Percentiles rank a stretch among this genome's conserved stretches.
Evolutionary conservation across 768 basidiomycete species (phyloP).

Genomic region (Pisolithus orientalis): DNA sequence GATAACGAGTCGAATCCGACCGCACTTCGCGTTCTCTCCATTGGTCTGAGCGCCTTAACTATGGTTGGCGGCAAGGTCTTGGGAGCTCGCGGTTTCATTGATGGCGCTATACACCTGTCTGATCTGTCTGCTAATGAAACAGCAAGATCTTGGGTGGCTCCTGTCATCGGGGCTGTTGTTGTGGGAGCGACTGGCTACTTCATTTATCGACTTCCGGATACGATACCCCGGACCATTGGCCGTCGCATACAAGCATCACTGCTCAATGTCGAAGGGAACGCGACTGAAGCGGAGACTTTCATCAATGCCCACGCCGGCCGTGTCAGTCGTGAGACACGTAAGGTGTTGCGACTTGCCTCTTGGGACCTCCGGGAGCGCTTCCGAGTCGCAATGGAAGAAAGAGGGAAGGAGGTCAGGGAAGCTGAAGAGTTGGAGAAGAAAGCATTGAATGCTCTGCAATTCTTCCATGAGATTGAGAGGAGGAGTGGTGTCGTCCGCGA

Average conservation of each 20-base stretch:
- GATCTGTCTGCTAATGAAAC: constrained; percentile 79
- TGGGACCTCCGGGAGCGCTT: constrained; percentile 89
- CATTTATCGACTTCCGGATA: constrained; percentile 78
- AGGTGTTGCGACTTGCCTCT: constrained; percentile 83
- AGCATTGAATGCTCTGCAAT: constrained; percentile 64
- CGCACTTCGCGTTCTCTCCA: constrained; percentile 65
- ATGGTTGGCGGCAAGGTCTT: constrained; percentile 84
- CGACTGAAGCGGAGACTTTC: constrained; percentile 51
- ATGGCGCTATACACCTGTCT: constrained; percentile 66
- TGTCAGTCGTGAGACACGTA: constrained; percentile 80
- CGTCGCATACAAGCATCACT: constrained; percentile 71
- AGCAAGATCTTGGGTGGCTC: constrained; percentile 81
- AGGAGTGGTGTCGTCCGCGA: constrained; percentile 37
- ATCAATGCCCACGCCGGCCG: constrained; percentile 63
- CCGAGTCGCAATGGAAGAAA: constrained; percentile 72
- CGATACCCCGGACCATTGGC: constrained; percentile 87
- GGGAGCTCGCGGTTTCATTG: constrained; percentile 70
- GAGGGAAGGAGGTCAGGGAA: constrained; percentile 65
- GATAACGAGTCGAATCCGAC: constrained; percentile 42
- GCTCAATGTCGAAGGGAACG: constrained; percentile 36
- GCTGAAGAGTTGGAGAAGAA: constrained; percentile 72
- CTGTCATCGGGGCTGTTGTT: constrained; percentile 71
- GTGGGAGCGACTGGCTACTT: constrained; percentile 75
- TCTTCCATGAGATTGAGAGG: constrained; percentile 51
- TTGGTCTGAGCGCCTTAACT: constrained; percentile 80